Conservation (phyloP, 441 rosid genomes). For the Gossypium gossypioides region DNA sequence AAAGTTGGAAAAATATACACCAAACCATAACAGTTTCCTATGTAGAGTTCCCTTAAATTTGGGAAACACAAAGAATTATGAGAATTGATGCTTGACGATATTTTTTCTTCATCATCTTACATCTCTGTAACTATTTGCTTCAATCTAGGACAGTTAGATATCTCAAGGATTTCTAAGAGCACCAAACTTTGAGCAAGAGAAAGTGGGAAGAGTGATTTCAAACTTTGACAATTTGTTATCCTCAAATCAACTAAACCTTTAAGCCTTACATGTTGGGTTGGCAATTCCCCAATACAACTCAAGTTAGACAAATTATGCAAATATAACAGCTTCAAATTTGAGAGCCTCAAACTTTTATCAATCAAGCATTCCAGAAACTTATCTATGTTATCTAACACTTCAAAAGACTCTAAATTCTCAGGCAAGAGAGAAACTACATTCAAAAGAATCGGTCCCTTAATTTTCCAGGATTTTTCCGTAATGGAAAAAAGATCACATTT, state of each 20-base stretch:
- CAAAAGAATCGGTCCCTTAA: background rate
- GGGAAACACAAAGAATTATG: background rate
- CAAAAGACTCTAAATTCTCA: background rate
- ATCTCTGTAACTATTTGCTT: background rate
- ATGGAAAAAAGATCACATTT: too few relatives aligned
- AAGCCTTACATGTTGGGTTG: background rate
- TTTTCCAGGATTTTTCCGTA: background rate
- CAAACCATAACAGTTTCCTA: background rate
- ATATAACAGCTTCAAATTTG: background rate
- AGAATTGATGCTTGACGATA: background rate
- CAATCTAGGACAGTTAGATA: background rate
- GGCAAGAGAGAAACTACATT: background rate
- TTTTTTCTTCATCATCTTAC: background rate
- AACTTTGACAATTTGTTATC: background rate
- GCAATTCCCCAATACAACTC: background rate
- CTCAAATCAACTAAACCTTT: background rate
- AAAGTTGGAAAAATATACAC: background rate
- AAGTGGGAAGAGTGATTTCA: background rate
- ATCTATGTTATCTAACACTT: background rate
- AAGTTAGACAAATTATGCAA: background rate
- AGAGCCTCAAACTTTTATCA: background rate
- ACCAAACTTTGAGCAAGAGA: background rate
- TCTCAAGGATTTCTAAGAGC: background rate
- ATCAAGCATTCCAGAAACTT: background rate
- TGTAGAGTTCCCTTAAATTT: background rate